phyloP scores from a whole-genome alignment of 2,329 filamentous ascomycete genomes.

The Aspergillus terreus region DNA sequence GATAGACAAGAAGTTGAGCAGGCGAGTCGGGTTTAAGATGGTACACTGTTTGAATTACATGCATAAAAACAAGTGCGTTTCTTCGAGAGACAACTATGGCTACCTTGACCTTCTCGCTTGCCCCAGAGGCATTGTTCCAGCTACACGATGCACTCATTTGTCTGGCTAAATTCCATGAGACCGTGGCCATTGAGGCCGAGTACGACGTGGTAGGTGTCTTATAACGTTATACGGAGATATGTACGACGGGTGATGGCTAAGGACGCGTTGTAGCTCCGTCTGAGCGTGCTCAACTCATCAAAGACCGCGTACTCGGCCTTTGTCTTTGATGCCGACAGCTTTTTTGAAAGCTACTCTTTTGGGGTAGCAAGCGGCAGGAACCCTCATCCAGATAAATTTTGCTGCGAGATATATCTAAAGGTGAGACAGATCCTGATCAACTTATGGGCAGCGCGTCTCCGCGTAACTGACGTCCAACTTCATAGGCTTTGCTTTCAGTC shows the following conservation, averaged over 20 bases:
- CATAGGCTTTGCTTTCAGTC: conserved; percentile 55
- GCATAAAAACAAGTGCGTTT: background rate
- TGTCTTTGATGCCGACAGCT: conserved; percentile 49
- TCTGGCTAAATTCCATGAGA: conserved; percentile 61
- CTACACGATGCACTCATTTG: conserved; percentile 59
- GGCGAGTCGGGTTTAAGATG: no score
- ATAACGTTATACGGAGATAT: background rate
- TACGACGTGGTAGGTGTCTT: conserved; percentile 44
- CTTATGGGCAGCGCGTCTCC: background rate
- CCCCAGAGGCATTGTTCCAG: conserved; percentile 52
- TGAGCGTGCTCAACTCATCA: conserved; percentile 60
- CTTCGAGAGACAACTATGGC: conserved; percentile 21
- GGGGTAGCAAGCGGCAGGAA: conserved; percentile 24
- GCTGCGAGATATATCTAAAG: conserved; percentile 58
- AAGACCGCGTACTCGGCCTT: conserved; percentile 63
- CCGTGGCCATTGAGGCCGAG: conserved; percentile 59
- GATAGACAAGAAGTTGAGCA: background rate
- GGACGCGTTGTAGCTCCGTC: conserved; percentile 47
- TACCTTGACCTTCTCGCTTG: conserved; percentile 50
- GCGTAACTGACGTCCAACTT: conserved; percentile 7
- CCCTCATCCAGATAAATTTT: conserved; percentile 49
- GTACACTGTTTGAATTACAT: background rate
- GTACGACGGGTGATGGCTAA: conserved; percentile 8
- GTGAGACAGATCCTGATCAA: conserved; percentile 25
- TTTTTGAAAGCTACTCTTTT: conserved; percentile 60